Evolutionary conservation across 2,329 filamentous ascomycete genomes (phyloP), one percentile per base, ranked within the genome.

Genomic region (Torrubiellomyces zombiae): DNA sequence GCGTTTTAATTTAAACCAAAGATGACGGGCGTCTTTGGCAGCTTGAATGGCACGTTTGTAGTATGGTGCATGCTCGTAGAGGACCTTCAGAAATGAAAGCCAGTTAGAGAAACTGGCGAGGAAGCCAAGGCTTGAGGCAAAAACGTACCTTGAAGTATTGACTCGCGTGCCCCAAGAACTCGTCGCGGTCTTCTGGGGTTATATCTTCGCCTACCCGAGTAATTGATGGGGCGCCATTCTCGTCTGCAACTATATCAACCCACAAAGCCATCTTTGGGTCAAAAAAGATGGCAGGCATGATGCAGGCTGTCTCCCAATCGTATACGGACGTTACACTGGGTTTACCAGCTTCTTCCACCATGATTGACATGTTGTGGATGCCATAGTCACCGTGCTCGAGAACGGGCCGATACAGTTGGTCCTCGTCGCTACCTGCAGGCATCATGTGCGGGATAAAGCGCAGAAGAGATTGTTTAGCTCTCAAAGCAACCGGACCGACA

Each of bases 341-440:
- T 19, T 30, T 21, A 12, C 31, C 30, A 6, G 31, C 24, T 9
- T 16, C 13, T 13, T 21, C 23, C 10, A 10, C 15, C 8, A 18
- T 16, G 14, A 32, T 14, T 1, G 38, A 38, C 36, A 40, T 43
- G 23, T 46, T 48, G 28, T 48, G 41, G 20, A 45, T 40, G 20
- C 44, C 44, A 31, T 43, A 48, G 30, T 48, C 43, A 9, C 43
- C 44, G 23, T 49, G 43, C 4, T 50, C 39, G 13, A 50, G 37
- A 25, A 48, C 45, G n/a, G 45, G 33, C 12, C 38, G 42, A 29
- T 47, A 47, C 6, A 44, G 23, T 4, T 16, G 16, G 7, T 13
- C 18, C 4, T 39, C 21, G 8, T 23, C 20, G 10, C 16, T 10
- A 4, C 21, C 18, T 9, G 20, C 16, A 4, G 40, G 38, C 3